Conservation (phyloP, 352 stramenopile species). For the Lagenidium giganteum region DNA sequence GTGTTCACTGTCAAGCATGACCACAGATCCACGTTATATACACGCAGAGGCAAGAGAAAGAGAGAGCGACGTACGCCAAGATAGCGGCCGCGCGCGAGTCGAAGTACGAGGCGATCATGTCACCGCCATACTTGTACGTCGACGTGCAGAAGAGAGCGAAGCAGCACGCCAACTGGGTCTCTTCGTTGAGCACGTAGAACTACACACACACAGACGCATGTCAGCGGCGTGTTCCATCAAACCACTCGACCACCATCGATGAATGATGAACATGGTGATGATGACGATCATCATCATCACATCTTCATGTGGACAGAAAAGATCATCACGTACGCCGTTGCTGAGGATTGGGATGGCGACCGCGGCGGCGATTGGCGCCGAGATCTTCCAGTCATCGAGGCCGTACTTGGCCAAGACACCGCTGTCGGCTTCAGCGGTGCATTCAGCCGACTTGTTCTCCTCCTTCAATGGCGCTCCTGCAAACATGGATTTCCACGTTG, state of each 20-base stretch:
- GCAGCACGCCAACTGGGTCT: conserved; percentile 80
- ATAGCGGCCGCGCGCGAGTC: conserved; percentile 71
- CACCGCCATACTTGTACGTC: conserved; percentile 81
- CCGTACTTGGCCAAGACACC: conserved; percentile 59
- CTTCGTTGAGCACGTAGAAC: conserved; percentile 84
- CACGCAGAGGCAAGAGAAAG: neutral
- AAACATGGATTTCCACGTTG: neutral
- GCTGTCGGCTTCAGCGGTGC: too few relatives aligned
- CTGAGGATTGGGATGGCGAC: conserved; percentile 71
- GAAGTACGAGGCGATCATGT: conserved; percentile 84
- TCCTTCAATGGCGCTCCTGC: too few relatives aligned
- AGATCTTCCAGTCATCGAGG: conserved; percentile 85
- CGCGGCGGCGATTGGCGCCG: conserved; percentile 59
- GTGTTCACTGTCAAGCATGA: conserved; percentile 47
- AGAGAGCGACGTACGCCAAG: conserved; percentile 35
- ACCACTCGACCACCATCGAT: too few relatives aligned
- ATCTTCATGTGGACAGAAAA: neutral
- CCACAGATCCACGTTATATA: neutral
- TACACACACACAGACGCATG: too few relatives aligned
- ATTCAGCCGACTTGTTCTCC: conserved; percentile 29
- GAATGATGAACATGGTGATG: too few relatives aligned
- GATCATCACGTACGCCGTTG: conserved; percentile 57
- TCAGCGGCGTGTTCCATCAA: too few relatives aligned
- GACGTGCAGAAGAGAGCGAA: conserved; percentile 85
- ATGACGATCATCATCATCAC: neutral